Base-by-base conservation (phyloP, 164 flowering plant species). In the Dillenia suffruticosa region DNA sequence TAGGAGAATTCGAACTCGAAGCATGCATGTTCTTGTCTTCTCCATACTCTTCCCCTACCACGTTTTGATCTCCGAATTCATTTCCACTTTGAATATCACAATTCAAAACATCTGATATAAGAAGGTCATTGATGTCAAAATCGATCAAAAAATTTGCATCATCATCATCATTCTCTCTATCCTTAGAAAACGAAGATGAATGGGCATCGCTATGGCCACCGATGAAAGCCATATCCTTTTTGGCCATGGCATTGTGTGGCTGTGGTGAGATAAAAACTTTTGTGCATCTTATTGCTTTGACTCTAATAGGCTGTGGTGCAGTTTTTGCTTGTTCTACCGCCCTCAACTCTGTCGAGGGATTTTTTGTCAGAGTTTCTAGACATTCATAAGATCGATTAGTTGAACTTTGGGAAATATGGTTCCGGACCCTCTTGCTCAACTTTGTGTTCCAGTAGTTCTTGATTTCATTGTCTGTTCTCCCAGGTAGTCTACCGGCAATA, bases 361-460 rank as follows among this genome's bases (percentile, higher is more conserved):
- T 43, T 10, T 12, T 13, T 43, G 9, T 8, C 8, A 46, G 47
- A 10, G n/a, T 40, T 22, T 56, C 16, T 6, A 32, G 40, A 32
- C 40, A 32, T 7, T 44, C 48, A 43, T 44, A 43, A 15, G 59
- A 19, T 19, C 52, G 22, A 1, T 19, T 45, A 6, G n/a, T 1
- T 46, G 48, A 46, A 12, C 22, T 12, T 52, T 53, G 44, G 5
- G 48, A 2, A 13, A 8, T 40, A 19, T 13, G 16, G 2, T 9
- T 50, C 13, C 45, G 9, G n/a, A 54, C 2, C 10, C 22, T 70
- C 65, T 64, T 64, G 16, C 63, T 44, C 15, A 69, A 19, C 9
- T 48, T 49, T 8, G 65, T 61, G 52, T 61, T 61, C 63, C 70
- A 67, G 50, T 67, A 67, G 46, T 63, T 57, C 32, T 58, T 32